Percentiles rank a stretch among this genome's conserved stretches.
These are phyloP conservation scores for Verticillium tricorpus DNA, from an alignment of 2,329 filamentous ascomycete species.

Conservation along the genomic window DNA sequence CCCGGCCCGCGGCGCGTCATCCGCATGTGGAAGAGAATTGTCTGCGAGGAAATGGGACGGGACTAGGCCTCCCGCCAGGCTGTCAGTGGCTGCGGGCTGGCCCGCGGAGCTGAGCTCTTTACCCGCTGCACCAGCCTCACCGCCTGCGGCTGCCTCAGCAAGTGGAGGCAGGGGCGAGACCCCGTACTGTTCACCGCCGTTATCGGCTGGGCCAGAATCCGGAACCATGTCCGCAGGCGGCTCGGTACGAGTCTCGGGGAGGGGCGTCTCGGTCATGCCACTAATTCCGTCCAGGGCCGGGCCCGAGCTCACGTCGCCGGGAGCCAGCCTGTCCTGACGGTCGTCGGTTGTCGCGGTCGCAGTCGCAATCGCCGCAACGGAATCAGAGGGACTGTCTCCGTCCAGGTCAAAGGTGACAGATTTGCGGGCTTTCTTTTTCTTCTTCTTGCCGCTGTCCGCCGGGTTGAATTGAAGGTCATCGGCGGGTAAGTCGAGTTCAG, in stretches of 20 bases:
- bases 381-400: not conserved
- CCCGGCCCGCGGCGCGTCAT: constrained; percentile 4
- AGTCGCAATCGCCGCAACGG: not conserved
- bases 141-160: not conserved
- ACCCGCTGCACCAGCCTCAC: constrained; percentile 2
- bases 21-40: constrained; percentile 7
- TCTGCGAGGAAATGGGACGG: not conserved
- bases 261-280: not conserved
- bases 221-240: not conserved
- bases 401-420: not conserved
- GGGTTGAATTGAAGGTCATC: constrained; percentile 18
- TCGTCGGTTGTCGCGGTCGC: not conserved
- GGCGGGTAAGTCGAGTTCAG: constrained; percentile 8
- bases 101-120: not conserved
- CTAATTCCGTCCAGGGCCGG: not conserved
- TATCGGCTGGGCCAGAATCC: not conserved
- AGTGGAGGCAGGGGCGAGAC: not conserved
- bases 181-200: not conserved
- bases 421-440: constrained; percentile 35
- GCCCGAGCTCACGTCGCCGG: not conserved
- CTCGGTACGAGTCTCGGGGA: not conserved
- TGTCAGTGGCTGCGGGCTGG: not conserved
- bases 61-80: not conserved
- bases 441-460: constrained; percentile 28
- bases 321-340: not conserved